A percentile compares a stretch with the other conserved stretches of the same genome.
Conservation (phyloP, 2,329 filamentous ascomycete genomes). For the Xylariales sp. region DNA sequence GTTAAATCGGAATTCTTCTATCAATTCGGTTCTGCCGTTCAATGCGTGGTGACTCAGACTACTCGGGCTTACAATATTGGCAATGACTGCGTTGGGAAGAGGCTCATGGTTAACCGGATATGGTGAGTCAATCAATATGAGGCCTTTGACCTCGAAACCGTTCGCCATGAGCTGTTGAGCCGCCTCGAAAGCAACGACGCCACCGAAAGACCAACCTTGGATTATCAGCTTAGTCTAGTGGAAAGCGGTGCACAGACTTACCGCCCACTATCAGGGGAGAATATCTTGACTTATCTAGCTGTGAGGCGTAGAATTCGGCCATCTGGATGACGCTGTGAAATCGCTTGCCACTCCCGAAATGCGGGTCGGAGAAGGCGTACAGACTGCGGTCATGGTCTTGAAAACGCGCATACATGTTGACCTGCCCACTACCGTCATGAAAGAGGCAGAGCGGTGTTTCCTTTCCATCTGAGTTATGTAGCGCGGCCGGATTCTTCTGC, state of each 20-base stretch:
- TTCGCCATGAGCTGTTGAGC: slow-evolving; percentile 33
- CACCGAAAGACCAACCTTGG: slow-evolving; percentile 56
- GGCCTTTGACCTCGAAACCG: slow-evolving; percentile 31
- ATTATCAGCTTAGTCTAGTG: background rate
- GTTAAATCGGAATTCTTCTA: slow-evolving; percentile 12
- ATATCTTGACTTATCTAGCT: background rate
- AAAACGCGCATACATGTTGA: slow-evolving; percentile 9
- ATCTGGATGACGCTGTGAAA: slow-evolving; percentile 10
- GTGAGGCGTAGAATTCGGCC: slow-evolving; percentile 11
- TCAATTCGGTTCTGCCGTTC: background rate
- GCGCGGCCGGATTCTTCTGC: background rate
- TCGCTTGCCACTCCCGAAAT: slow-evolving; percentile 9
- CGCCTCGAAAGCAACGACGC: slow-evolving; percentile 49
- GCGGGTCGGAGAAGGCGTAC: slow-evolving; percentile 9
- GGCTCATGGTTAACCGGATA: slow-evolving; percentile 41
- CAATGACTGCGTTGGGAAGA: slow-evolving; percentile 30
- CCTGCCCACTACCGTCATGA: slow-evolving; percentile 10
- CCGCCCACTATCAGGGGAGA: slow-evolving; percentile 6
- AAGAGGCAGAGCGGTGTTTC: slow-evolving; percentile 7
- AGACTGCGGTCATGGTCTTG: slow-evolving; percentile 6
- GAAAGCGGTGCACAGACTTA: too few relatives aligned
- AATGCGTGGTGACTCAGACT: background rate
- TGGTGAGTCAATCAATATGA: slow-evolving; percentile 41
- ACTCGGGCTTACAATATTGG: background rate
- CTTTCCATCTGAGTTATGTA: background rate